phyloP scores from a whole-genome alignment of 768 basidiomycete species.

The Auricularia cornea region DNA sequence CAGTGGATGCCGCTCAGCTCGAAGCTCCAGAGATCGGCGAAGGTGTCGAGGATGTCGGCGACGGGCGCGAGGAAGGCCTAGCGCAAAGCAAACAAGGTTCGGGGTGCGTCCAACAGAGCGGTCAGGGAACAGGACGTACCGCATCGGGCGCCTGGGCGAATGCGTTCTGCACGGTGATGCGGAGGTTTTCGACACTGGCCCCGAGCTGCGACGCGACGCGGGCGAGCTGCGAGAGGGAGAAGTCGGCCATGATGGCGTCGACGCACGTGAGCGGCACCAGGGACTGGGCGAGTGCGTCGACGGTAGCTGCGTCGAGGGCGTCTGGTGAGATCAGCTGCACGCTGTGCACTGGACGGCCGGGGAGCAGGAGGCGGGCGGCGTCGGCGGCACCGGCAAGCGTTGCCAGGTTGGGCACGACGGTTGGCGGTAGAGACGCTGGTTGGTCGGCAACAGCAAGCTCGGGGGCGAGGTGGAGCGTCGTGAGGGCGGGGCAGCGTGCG shows the following conservation, averaged over 20 bases:
- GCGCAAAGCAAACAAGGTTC: constrained; percentile 33
- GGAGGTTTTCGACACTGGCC: constrained; percentile 54
- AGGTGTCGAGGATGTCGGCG: constrained; percentile 45
- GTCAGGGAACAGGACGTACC: background rate
- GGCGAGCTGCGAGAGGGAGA: constrained; percentile 50
- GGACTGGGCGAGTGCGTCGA: constrained; percentile 42
- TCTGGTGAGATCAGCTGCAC: constrained; percentile 51
- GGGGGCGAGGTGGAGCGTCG: constrained; percentile 45
- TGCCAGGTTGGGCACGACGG: constrained; percentile 36
- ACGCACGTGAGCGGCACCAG: constrained; percentile 47
- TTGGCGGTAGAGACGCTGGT: constrained; percentile 18
- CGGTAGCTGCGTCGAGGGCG: constrained; percentile 48
- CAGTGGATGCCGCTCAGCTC: constrained; percentile 74
- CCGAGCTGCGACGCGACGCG: constrained; percentile 44
- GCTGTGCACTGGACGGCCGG: constrained; percentile 55
- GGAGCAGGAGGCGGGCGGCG: constrained; percentile 48
- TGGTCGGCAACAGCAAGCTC: constrained; percentile 23
- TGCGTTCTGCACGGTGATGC: constrained; percentile 38
- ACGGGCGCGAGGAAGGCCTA: constrained; percentile 62
- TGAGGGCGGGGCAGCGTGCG: constrained; percentile 41
- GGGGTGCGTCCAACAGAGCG: background rate
- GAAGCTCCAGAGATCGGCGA: constrained; percentile 55
- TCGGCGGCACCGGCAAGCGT: constrained; percentile 56
- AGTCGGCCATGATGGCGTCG: constrained; percentile 48
- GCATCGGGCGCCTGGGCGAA: constrained; percentile 3